Evolutionary conservation across 2,329 filamentous ascomycete species (phyloP), one percentile per base, ranked within the genome.

Genomic region (Colletotrichum kahawae): DNA sequence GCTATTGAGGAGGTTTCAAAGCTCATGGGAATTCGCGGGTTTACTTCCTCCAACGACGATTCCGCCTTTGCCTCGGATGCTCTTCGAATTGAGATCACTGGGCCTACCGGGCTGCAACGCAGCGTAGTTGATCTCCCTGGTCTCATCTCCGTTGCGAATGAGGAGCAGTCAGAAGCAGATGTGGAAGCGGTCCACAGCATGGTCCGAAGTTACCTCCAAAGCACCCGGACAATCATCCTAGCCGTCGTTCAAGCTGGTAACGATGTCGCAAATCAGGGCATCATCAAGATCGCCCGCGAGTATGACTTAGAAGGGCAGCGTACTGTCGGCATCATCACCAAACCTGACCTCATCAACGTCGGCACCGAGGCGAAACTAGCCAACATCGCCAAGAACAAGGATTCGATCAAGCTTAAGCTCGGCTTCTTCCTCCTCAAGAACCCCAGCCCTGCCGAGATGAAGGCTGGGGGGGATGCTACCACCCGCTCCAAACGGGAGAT

Each of bases 301-400:
- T 62, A 66, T 7, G 82, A 83, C 31, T 78, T 78, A 0, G 29
- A 71, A 0, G 81, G 85, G 2, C 31, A 54, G 1, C 87, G 90
- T 4, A 92, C 90, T 0, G 79, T 92, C 0, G 90, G 90, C 4
- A 85, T 92, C 71, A 88, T 92, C 76, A 92, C 91, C 0, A 92
- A 92, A 79, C 89, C 90, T 0, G 90, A 92, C 76, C 80, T 77
- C 6, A 72, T 84, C 16, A 77, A 79, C 7, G 66, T 74, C 0
- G 83, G 83, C 1, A 87, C 87, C 0, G 84, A 82, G 1, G 84
- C 82, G 31, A 87, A 90, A 76, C 71, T 71, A 63, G 59, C 87
- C 1, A 80, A 82, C 0, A 82, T 90, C 0, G 88, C 87, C 0
- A 80, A 80, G 65, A 90, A 90, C 67, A 77, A 83, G 3, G 84